Evolutionary conservation across 345 rosid genomes (phyloP), one percentile per base, ranked within the genome.

Genomic region (Boechera retrofracta): DNA sequence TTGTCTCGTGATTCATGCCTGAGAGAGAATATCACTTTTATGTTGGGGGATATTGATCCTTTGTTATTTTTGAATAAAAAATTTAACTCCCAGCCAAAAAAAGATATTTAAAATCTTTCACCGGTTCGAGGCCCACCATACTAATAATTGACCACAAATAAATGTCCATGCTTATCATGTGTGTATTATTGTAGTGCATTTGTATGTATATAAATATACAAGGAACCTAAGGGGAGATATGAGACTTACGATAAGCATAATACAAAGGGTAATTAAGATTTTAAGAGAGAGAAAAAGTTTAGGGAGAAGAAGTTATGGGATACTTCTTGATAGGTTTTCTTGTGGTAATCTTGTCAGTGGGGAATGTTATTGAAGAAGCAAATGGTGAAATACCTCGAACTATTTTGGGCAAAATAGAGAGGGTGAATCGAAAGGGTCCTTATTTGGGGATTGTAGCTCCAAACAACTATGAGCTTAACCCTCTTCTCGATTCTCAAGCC

Each of bases 401-500:
- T 0, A 42, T 65, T 15, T 16, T 75, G 85, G 72, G 12, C 15
- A 79, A 59, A n/a, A 82, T 89, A 6, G 73, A 55, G 11, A 36
- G 5, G 12, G 67, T 82, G 13, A 88, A 92, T 74, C 48, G 36
- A 59, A 59, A 73, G 60, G 94, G 94, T 52, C 90, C 89, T 10
- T 87, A 73, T 47, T 80, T 90, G 10, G 98, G 96, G 6, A 81
- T 92, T 32, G 74, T 92, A 9, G 88, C 87, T 48, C 96, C 98
- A 45, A 92, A 90, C 71, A 60, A 83, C 59, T 92, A 72, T 80
- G 98, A 92, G 83, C 86, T 90, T 87, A 84, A 78, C 64, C 98
- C 98, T 79, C 96, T 92, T 75, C 83, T 92, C 10, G 81, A 67
- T 10, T 85, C 91, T 67, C 45, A 75, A 49, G 83, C 84, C 41